Evolutionary conservation across 768 basidiomycete species (phyloP), one percentile per base, ranked within the genome.

Genomic region (Pleurotus tuber-regium): DNA sequence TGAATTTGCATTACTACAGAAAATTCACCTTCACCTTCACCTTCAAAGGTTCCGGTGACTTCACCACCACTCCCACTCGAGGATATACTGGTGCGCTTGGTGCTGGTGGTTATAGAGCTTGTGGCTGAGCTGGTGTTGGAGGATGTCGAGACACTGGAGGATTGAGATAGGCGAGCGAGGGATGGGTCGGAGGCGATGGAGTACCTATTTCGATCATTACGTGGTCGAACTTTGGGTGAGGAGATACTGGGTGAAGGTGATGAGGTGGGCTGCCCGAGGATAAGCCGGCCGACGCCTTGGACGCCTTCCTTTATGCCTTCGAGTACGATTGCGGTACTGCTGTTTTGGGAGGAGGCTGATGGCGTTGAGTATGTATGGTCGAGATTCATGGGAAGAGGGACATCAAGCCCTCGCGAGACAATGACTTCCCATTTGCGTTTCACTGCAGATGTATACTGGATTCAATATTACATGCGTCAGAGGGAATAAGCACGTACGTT

Each of bases 391-490:
- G 38, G 53, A 43, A 19, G 21, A 23, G 52, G 19, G 24, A 68
- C 59, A 14, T 77, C 76, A 57, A 84, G 78, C 21, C 85, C 83
- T 14, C 81, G 77, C 58, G 77, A 79, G 38, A 92, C 81, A 52
- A 92, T 89, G 26, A 82, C 79, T 64, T 86, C 89, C 91, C 91
- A 93, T 66, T 85, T 89, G 52, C 79, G 80, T 72, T 92, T 93
- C 43, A 92, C 83, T 85, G 57, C 2, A 35, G 11, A 23, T 8
- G n/a, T n/a, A n/a, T 21, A 21, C 2, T 12, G 9, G 9, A 4
- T 8, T 36, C 9, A 50, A 30, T 4, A 24, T 42, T 24, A 12
- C 24, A 6, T 23, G 24, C 38, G n/a, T 59, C 19, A 50, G 44
- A 43, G 12, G 14, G 14, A 23, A 43, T 19, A 35, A n/a, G 26